phyloP scores from a whole-genome alignment of 345 rosid species.

The Melaleuca alternifolia region DNA sequence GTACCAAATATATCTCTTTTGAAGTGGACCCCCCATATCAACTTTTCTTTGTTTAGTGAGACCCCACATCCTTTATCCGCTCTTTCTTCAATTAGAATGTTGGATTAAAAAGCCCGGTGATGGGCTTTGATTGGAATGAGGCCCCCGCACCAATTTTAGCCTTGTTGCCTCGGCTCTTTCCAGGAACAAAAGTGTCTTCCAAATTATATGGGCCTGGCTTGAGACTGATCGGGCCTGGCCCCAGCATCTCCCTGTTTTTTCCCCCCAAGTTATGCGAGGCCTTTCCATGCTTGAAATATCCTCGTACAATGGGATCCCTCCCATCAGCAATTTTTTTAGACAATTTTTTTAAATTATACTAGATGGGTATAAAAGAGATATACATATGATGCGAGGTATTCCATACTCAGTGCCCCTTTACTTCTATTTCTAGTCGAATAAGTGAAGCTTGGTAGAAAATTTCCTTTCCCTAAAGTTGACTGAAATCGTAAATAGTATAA shows the following conservation, averaged over 20 bases:
- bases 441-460: background rate
- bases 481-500: background rate
- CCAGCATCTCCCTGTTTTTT: background rate
- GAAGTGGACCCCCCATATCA: background rate
- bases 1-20: background rate
- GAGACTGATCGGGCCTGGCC: fast-evolving
- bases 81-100: background rate
- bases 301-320: background rate
- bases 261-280: background rate
- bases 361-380: background rate
- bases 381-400: background rate
- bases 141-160: too few relatives aligned
- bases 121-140: too few relatives aligned
- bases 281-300: background rate
- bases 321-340: background rate
- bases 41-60: background rate
- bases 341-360: background rate
- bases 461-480: background rate
- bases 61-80: background rate
- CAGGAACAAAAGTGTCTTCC: background rate
- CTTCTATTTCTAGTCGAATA: background rate
- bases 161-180: background rate
- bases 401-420: background rate
- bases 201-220: too few relatives aligned
- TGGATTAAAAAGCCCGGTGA: too few relatives aligned